Evolutionary conservation across 768 basidiomycete species (phyloP), one percentile per base, ranked within the genome.

Genomic region (Tubosaeta sp.): DNA sequence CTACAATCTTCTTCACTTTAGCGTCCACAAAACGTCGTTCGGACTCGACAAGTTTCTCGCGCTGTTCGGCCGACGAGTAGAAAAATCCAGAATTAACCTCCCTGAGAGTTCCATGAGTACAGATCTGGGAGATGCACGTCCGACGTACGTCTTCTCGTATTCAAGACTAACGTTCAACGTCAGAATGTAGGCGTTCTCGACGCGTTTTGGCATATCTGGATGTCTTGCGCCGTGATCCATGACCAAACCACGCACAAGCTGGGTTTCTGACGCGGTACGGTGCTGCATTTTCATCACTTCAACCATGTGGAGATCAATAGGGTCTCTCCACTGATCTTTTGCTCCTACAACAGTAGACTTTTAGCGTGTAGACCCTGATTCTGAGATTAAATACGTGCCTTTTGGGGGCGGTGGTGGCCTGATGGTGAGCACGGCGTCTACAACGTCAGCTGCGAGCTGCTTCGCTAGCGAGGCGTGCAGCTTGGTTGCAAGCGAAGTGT

Each of bases 261-360:
- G 90, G 27, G 96, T 99, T 70, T 99, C 96, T 21, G 92, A 93
- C 55, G 96, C 93, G 38, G 88, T 94, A 62, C 94, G 88, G 73
- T 99, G 96, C 70, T 96, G 95, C 96, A 99, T 99, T 76, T 98
- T 98, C 96, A 98, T 98, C 55, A 98, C 86, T 73, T 99, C 96
- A 46, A 99, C 76, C 96, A 99, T 99, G 73, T 98, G 95, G 50
- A 99, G 77, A 75, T 99, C 96, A 65, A 98, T 94, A 44, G 94
- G 93, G 59, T 94, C 86, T 47, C 79, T 80, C 77, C 82, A 87
- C 59, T 84, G 82, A 63, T 87, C 84, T 55, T 75, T 72, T 18
- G 79, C 69, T 55, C 80, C 83, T 87, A 57, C 46, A 49, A 49
- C 46, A 49, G 49, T 55, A 57, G 54, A 59, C 47, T 59, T 59